Evolutionary conservation across 352 stramenopile species (phyloP), one percentile per base, ranked within the genome.

Genomic region (Globisporangium okanoganense): DNA sequence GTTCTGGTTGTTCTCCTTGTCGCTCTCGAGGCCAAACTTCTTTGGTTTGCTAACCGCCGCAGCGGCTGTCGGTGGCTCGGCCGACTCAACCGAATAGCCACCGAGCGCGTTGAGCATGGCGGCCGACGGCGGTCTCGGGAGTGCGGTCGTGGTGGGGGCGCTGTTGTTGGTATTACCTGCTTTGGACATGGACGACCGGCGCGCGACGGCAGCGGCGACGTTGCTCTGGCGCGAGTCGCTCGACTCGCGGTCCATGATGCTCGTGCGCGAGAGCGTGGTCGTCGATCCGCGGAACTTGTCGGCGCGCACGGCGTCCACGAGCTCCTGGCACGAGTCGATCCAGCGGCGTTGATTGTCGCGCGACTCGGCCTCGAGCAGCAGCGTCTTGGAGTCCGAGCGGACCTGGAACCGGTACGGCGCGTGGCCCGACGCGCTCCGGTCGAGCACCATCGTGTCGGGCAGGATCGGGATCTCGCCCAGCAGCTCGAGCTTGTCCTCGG

Each of bases 401-500:
- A 92, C 63, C 62, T 90, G 83, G 60, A 92, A 86, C 29, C 84
- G 73, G 56, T 85, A 90, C 0, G 80, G 82, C 20, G 74, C 72
- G 56, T 85, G 72, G 22, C 80, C 77, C 4, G 63, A 52, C 9
- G 70, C 68, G 58, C 78, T 85, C 40, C 75, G 75, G 67, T 93
- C 82, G 36, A 93, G 64, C 48, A 94, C 71, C n/a, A 90, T 75
- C 25, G 85, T 90, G 64, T 94, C 83, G 58, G 75, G 71, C 18
- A 76, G 83, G 49, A 94, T 81, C 5, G 72, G 65, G 45, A 93
- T 85, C 38, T 83, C 66, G 10, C 85, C 85, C 33, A 94, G 60
- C 24, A 94, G 60, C 68, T 92, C 79, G 40, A 92, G 74, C 51
- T 91, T 92, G 38, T 92, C 80, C 58, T 94, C 83, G 7, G 83